Evolutionary conservation across 1,284 basidiomycete species (phyloP), one percentile per base, ranked within the genome.

Genomic region (Dichomitus squalens): DNA sequence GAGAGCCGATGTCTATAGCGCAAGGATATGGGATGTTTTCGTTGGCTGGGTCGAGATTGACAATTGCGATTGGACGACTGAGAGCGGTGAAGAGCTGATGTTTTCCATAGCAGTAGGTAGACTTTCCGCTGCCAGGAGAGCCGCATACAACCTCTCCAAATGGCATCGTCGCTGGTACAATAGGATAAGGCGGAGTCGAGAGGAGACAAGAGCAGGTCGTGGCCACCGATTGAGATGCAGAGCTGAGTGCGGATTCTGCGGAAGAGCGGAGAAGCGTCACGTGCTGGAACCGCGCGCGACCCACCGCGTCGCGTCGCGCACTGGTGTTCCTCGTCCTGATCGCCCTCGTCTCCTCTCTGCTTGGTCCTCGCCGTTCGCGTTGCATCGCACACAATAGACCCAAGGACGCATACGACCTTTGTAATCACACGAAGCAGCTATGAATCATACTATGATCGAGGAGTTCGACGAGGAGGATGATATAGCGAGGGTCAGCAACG

Each of bases 31-130:
- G 89, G 23, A 96, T 89, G 48, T 79, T 77, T 58, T 95, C 88
- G 68, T 97, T 96, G 20, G 97, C 97, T 0, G 97, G 96, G 71
- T 99, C 97, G 52, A 99, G 84, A 75, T 99, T 99, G 63, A 99
- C 88, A 60, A 99, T 81, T 47, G 90, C 84, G 38, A 98, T 89
- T 2, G 94, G 94, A 0, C 96, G 86, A 14, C 85, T 79, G 21
- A 98, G 82, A 1, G 95, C 95, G 11, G 85, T 88, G 67, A 97
- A 89, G 39, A 98, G 91, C 72, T 96, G 95, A 68, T 96, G 81
- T 78, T 96, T 92, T 46, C 95, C 95, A 69, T 93, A 86, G 73
- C 93, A 95, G 71, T 97, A 97, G 0, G 95, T 97, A 1, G 93
- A 92, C 79, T 97, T 98, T 23, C 95, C 95, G 38, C 90, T 90